Percentiles rank a stretch among this genome's conserved stretches.
phyloP scores from a whole-genome alignment of 163 green algal genomes.

The Botryococcus braunii region DNA sequence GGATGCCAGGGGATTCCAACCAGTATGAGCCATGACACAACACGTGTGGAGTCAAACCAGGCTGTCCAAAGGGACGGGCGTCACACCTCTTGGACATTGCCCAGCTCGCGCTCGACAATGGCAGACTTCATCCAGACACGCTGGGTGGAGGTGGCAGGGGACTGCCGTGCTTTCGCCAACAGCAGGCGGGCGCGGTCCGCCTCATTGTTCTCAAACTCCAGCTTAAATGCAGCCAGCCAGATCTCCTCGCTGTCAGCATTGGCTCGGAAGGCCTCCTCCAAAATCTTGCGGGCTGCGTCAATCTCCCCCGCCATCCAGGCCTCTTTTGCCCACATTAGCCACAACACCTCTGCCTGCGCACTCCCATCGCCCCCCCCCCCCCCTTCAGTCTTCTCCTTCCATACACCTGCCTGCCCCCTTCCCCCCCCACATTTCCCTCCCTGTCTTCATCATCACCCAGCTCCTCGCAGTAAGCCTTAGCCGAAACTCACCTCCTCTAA shows the following conservation, averaged over 20 bases:
- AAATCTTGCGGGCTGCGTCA: constrained; percentile 45
- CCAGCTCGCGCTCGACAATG: constrained; percentile 80
- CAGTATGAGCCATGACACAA: no score
- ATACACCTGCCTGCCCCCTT: no score
- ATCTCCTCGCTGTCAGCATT: constrained; percentile 93
- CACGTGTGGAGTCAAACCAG: no score
- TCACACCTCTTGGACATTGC: constrained; percentile 38
- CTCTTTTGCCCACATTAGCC: constrained; percentile 96
- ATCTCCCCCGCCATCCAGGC: constrained; percentile 32
- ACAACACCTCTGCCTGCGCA: constrained; percentile 82
- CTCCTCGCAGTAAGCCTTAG: no score
- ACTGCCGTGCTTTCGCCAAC: constrained; percentile 61
- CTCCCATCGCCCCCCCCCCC: no score
- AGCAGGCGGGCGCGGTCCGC: constrained; percentile 38
- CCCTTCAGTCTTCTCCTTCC: no score
- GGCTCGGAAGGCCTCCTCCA: constrained; percentile 68
- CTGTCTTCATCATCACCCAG: no score
- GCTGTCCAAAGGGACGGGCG: constrained; percentile 16
- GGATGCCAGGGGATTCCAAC: no score
- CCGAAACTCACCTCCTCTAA: no score
- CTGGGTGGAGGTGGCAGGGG: constrained; percentile 29
- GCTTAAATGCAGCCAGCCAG: constrained; percentile 94
- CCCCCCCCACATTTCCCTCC: no score
- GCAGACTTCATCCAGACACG: constrained; percentile 97
- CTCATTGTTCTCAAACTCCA: constrained; percentile 92